These are phyloP conservation scores for Orbilia javanica DNA, from an alignment of 2,329 filamentous ascomycete species.

Conservation along the genomic window DNA sequence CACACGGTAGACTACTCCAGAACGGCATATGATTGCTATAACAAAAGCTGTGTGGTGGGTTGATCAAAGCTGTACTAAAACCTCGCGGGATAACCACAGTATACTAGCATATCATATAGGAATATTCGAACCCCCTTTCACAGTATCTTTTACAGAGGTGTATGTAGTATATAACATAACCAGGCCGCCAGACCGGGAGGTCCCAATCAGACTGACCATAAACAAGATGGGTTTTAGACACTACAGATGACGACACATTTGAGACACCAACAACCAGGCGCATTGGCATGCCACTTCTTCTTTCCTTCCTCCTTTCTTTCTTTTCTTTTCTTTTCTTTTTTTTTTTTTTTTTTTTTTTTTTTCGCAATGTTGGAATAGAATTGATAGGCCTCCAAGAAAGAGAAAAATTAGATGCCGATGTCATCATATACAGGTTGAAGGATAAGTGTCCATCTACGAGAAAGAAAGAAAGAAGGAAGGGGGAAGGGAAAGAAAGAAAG, in stretches of 20 bases:
- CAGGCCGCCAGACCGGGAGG: neutral
- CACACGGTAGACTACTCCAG: neutral
- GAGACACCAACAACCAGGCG: neutral
- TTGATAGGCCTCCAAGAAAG: neutral
- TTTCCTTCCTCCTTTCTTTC: no score
- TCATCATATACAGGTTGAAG: constrained; percentile 12
- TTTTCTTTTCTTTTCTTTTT: no score
- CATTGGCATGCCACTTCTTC: neutral
- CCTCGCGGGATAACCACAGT: no score
- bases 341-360: no score
- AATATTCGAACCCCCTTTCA: neutral
- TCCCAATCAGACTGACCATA: neutral
- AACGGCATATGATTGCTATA: neutral
- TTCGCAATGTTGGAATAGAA: neutral
- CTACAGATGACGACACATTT: neutral
- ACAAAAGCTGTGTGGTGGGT: neutral
- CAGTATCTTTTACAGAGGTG: neutral
- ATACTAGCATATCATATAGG: neutral
- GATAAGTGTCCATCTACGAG: neutral
- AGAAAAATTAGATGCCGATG: neutral
- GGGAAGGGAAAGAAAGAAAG: neutral
- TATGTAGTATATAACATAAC: neutral
- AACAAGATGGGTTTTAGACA: neutral
- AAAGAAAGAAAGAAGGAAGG: constrained; percentile 2
- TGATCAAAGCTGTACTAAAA: neutral